A percentile compares a stretch with the other conserved stretches of the same genome.
Conservation (phyloP, 306 rosid genomes). For the Begonia peltatifolia region DNA sequence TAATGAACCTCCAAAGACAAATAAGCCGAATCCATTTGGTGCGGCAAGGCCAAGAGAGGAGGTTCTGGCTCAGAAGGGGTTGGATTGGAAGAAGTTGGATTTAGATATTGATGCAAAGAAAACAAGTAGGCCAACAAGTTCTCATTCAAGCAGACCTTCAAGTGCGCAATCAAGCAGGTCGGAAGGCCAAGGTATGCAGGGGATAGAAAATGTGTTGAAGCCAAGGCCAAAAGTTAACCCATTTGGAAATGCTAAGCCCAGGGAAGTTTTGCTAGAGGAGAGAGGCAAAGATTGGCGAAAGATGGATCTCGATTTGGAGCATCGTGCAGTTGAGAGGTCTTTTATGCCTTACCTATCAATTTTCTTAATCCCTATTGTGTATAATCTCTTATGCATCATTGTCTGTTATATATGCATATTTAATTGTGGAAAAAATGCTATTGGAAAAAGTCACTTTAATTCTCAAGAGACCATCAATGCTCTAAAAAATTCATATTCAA, state of each 20-base stretch:
- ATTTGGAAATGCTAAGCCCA: slow-evolving; percentile 91
- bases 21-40: slow-evolving; percentile 71
- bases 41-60: slow-evolving; percentile 93
- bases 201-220: slow-evolving; percentile 36
- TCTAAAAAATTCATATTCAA: no score
- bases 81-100: slow-evolving; percentile 86
- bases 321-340: slow-evolving; percentile 65
- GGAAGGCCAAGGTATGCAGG: slow-evolving; percentile 54
- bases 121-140: slow-evolving; percentile 69
- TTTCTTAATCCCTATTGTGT: background rate
- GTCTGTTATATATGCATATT: background rate
- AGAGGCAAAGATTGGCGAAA: slow-evolving; percentile 89
- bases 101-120: slow-evolving; percentile 75
- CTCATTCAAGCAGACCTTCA: slow-evolving; percentile 82
- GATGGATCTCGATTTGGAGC: slow-evolving; percentile 83
- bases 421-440: no score
- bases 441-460: no score
- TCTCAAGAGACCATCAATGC: no score
- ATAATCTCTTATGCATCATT: slow-evolving; percentile 1
- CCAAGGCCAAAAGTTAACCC: slow-evolving; percentile 73
- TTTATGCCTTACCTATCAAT: slow-evolving; percentile 5
- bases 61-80: slow-evolving; percentile 79
- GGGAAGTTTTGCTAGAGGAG: slow-evolving; percentile 80
- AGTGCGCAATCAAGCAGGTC: slow-evolving; percentile 86
- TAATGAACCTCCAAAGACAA: slow-evolving; percentile 36